Percentiles rank a stretch among this genome's conserved stretches.
Conservation (phyloP, 2,329 filamentous ascomycete genomes). For the Dactylellina cionopaga region DNA sequence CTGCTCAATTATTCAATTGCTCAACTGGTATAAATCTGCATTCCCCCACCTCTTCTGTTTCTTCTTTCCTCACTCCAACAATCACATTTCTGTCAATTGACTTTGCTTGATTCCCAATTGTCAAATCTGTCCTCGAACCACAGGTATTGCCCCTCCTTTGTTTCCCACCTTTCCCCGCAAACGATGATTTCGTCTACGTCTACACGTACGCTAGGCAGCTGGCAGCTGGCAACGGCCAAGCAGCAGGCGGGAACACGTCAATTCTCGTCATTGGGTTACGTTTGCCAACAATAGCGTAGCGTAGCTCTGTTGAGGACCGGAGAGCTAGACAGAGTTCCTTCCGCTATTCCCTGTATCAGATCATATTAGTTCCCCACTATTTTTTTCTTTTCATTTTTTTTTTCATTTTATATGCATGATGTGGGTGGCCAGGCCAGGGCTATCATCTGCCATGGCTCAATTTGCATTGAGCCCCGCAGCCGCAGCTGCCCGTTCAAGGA, state of each 20-base stretch:
- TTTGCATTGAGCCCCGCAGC: slow-evolving; percentile 40
- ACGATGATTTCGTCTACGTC: not conserved
- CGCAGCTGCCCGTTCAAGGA: slow-evolving; percentile 31
- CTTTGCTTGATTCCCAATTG: slow-evolving; percentile 1
- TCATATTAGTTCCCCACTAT: no score
- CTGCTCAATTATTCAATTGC: slow-evolving; percentile 5
- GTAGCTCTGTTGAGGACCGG: not conserved
- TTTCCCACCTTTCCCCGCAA: not conserved
- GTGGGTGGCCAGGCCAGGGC: no score
- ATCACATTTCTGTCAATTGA: slow-evolving; percentile 21
- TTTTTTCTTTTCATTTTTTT: no score
- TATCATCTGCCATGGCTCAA: no score
- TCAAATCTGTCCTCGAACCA: not conserved
- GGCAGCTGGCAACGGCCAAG: slow-evolving; percentile 17
- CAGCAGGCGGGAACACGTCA: slow-evolving; percentile 8
- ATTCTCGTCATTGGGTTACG: slow-evolving; percentile 28
- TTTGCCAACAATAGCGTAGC: no score
- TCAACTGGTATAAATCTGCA: slow-evolving; percentile 1
- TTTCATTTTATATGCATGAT: no score
- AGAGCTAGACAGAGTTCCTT: slow-evolving; percentile 8
- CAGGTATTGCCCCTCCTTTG: slow-evolving; percentile 20
- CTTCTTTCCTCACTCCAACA: slow-evolving; percentile 1
- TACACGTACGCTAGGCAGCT: no score
- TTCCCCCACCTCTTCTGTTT: not conserved
- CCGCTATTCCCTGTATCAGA: slow-evolving; percentile 41